Percentiles rank a stretch among this genome's conserved stretches.
phyloP scores from a whole-genome alignment of 179 eudicot species.

The Patellifolia procumbens region DNA sequence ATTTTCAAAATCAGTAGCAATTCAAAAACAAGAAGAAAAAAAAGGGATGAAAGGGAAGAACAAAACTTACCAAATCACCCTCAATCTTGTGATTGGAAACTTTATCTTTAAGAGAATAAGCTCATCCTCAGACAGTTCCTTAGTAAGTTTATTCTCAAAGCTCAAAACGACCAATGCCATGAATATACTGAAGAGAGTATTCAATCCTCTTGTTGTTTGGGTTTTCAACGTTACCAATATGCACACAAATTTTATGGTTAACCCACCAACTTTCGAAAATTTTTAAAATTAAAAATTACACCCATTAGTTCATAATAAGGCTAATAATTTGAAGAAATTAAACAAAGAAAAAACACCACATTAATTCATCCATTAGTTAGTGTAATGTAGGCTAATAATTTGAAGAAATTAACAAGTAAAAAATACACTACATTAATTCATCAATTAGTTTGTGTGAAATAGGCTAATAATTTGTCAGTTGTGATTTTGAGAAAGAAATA shows the following conservation, averaged over 20 bases:
- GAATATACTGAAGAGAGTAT: constrained; percentile 80
- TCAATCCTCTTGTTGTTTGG: constrained; percentile 90
- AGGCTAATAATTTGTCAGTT: too few relatives aligned
- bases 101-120: constrained; percentile 70
- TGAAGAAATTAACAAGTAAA: too few relatives aligned
- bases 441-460: too few relatives aligned
- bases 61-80: constrained; percentile 99
- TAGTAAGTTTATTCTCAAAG: constrained; percentile 78
- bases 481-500: too few relatives aligned
- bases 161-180: constrained; percentile 81
- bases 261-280: constrained; percentile 42
- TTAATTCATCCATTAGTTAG: not conserved
- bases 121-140: constrained; percentile 81
- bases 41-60: too few relatives aligned
- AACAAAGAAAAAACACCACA: not conserved
- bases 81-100: constrained; percentile 86
- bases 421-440: too few relatives aligned
- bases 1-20: not conserved
- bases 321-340: too few relatives aligned
- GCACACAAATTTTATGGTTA: constrained; percentile 74
- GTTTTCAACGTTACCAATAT: constrained; percentile 93
- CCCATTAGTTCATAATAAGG: not conserved
- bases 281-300: constrained; percentile 7
- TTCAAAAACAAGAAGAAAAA: not conserved
- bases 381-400: too few relatives aligned